Base-by-base conservation (phyloP, 805 yeast species). In the Lachancea kluyveri region DNA sequence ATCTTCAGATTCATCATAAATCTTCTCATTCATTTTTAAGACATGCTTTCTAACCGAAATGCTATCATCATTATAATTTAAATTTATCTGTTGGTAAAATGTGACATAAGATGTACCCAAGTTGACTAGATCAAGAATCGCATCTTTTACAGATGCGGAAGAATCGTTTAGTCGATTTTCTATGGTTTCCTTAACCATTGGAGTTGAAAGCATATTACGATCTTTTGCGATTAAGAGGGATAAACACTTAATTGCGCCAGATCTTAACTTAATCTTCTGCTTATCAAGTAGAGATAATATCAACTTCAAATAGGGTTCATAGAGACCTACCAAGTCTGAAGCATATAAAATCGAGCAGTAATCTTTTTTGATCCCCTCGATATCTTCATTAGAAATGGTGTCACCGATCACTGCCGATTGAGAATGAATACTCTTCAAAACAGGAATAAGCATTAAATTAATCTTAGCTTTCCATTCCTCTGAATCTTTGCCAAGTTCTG, bases 131-230 rank as follows among this genome's bases (percentile, higher is more conserved):
- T 83, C 92, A 17, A 86, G 59, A 2, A 79, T 79, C 0, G 94
- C 84, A 45, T 80, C 87, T 36, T 86, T 67, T 0, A 85, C 90
- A 23, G 78, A 68, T 0, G 94, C 75, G 2, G 86, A 81, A 0
- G 68, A 48, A 39, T 81, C 90, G 4, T 49, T 55, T 22, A 86
- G 56, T 27, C 75, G 59, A 7, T 54, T 60, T 1, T 73, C 59
- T 3, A 86, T 61, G 0, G 81, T 65, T 2, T 57, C 57, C 41
- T 68, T 76, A 5, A 85, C 68, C 7, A 59, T 57, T 1, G 75
- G 67, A 2, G 69, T 58, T 1, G 64, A 50, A 26, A 83, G 52
- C 14, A 85, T 57, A 0, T 59, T 36, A 1, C 76, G 67, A 30
- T 81, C 80, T 17, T 64, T 64, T 6, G 65, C 64, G 3, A 80